phyloP scores from a whole-genome alignment of 176 grass and related monocot species.

The Musa acuminata region DNA sequence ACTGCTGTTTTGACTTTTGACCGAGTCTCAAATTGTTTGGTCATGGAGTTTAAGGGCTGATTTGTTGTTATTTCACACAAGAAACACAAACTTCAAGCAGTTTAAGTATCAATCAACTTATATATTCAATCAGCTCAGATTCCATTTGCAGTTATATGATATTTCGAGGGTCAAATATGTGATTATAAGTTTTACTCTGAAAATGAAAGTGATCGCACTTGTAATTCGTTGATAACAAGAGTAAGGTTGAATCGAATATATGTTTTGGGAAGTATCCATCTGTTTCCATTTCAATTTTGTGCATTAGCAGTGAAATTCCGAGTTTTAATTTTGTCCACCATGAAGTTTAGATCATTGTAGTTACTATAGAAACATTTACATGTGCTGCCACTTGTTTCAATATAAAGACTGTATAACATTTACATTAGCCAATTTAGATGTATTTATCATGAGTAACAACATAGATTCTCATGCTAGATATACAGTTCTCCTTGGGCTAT shows the following conservation, averaged over 20 bases:
- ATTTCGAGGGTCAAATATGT: too few species aligned
- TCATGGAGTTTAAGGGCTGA: background rate
- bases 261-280: too few species aligned
- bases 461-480: too few species aligned
- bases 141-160: background rate
- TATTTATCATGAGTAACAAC: too few species aligned
- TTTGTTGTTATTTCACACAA: background rate
- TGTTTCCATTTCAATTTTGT: too few species aligned
- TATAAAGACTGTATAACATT: too few species aligned
- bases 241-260: background rate
- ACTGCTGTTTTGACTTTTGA: background rate
- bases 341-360: too few species aligned
- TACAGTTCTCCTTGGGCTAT: background rate
- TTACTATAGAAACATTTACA: too few species aligned
- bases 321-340: too few species aligned
- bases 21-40: background rate
- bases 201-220: background rate
- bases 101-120: background rate
- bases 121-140: background rate
- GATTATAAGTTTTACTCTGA: background rate
- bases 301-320: too few species aligned
- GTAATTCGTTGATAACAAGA: background rate
- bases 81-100: background rate
- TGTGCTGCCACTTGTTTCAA: too few species aligned
- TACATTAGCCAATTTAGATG: too few species aligned